phyloP scores from a whole-genome alignment of 495 filamentous ascomycete genomes.

The Xylaria venustula region DNA sequence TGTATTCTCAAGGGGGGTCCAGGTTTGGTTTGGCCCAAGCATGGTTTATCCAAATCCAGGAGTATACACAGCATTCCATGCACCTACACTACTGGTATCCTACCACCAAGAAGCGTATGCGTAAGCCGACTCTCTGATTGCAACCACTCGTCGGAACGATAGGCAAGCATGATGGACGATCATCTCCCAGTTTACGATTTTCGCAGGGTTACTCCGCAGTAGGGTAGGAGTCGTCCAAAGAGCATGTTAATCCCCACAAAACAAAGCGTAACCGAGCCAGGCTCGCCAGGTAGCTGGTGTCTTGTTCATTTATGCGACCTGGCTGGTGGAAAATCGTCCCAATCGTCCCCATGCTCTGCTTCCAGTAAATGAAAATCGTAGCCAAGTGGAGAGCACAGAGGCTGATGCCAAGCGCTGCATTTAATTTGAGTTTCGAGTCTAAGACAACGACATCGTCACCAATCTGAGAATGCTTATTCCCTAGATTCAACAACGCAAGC shows the following conservation, averaged over 20 bases:
- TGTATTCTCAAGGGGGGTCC: not conserved
- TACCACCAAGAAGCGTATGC: too few relatives aligned
- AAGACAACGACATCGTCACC: not conserved
- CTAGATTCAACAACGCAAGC: not conserved
- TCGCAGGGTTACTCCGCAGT: conserved; percentile 14
- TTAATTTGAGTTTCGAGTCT: not conserved
- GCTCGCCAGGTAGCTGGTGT: conserved; percentile 7
- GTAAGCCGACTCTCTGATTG: not conserved
- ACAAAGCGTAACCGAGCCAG: not conserved
- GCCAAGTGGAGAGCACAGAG: not conserved
- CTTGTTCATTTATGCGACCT: conserved; percentile 6
- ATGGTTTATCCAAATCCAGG: too few relatives aligned
- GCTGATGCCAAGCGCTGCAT: conserved; percentile 13
- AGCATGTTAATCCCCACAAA: not conserved
- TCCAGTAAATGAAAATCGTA: not conserved
- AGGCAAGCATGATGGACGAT: not conserved
- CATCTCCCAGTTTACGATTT: not conserved
- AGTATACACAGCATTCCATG: not conserved
- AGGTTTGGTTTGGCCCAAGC: not conserved
- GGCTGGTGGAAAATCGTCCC: conserved; percentile 11
- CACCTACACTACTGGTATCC: too few relatives aligned
- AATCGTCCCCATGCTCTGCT: not conserved
- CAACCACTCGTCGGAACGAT: not conserved
- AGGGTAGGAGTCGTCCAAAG: not conserved
- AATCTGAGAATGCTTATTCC: not conserved